A percentile compares a stretch with the other conserved stretches of the same genome.
Evolutionary conservation across 179 eudicot species (phyloP).

Genomic region (Silene vulgaris): DNA sequence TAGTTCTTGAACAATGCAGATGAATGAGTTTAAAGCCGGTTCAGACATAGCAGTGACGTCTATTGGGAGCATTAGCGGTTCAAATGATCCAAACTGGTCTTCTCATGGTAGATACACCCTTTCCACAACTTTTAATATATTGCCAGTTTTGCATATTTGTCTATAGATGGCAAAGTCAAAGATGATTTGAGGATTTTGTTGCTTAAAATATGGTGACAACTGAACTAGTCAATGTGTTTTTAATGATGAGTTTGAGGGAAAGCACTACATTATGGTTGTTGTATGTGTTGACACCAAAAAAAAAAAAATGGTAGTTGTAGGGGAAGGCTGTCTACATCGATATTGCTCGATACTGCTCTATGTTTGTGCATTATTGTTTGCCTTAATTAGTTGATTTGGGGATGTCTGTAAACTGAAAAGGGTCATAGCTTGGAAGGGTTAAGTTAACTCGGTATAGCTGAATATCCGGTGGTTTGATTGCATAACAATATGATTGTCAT

Average conservation of each 20-base stretch:
- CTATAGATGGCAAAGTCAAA: neutral
- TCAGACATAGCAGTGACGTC: slow-evolving; percentile 55
- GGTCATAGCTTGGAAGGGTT: neutral
- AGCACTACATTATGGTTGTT: neutral
- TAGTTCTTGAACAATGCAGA: slow-evolving; percentile 37
- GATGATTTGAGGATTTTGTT: neutral
- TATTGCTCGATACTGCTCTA: neutral
- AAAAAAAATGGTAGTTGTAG: no score
- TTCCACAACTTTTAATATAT: neutral
- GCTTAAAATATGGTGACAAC: neutral
- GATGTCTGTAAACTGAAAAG: no score
- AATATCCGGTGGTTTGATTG: neutral
- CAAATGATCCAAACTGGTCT: slow-evolving; percentile 60
- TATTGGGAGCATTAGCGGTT: slow-evolving; percentile 45
- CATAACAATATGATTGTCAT: neutral
- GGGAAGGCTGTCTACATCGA: neutral
- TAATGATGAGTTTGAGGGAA: neutral
- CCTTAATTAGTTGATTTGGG: neutral
- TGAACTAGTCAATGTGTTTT: slow-evolving; percentile 3
- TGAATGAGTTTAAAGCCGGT: slow-evolving; percentile 65
- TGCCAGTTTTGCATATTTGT: neutral
- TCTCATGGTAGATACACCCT: slow-evolving; percentile 54
- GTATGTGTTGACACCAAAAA: neutral
- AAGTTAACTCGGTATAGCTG: neutral
- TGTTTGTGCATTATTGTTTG: slow-evolving; percentile 2